Percentiles rank a stretch among this genome's conserved stretches.
Conservation (phyloP, 345 rosid genomes). For the Erodium maritimum region DNA sequence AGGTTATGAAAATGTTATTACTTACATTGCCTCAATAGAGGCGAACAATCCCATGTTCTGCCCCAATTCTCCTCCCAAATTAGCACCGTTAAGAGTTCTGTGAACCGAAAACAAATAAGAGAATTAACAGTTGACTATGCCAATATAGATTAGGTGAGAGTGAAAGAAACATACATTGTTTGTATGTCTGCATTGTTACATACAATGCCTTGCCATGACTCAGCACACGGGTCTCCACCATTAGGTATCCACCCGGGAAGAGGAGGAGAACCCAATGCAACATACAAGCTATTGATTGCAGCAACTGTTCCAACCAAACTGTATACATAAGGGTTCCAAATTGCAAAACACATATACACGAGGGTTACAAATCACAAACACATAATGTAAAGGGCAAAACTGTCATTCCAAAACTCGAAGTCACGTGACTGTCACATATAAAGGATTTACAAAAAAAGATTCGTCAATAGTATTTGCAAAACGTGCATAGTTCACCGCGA, state of each 20-base stretch:
- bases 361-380: too few species aligned
- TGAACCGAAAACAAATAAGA: constrained; percentile 8
- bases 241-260: constrained; percentile 92
- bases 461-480: too few species aligned
- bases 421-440: too few species aligned
- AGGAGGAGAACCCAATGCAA: constrained; percentile 67
- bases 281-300: constrained; percentile 63
- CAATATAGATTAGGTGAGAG: neutral
- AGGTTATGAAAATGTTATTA: neutral
- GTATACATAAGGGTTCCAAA: too few species aligned
- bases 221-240: constrained; percentile 94
- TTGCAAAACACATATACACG: too few species aligned
- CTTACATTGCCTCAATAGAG: constrained; percentile 76
- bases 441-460: too few species aligned
- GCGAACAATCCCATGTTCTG: constrained; percentile 45
- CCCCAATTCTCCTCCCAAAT: constrained; percentile 89
- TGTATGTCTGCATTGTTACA: constrained; percentile 54
- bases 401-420: too few species aligned
- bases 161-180: constrained; percentile 36
- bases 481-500: too few species aligned
- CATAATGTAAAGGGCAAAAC: too few species aligned
- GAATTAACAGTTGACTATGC: constrained; percentile 1
- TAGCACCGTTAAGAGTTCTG: constrained; percentile 79
- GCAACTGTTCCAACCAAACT: constrained; percentile 51
- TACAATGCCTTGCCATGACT: constrained; percentile 78